phyloP scores from a whole-genome alignment of 306 rosid species.

The Begonia peltatifolia region DNA sequence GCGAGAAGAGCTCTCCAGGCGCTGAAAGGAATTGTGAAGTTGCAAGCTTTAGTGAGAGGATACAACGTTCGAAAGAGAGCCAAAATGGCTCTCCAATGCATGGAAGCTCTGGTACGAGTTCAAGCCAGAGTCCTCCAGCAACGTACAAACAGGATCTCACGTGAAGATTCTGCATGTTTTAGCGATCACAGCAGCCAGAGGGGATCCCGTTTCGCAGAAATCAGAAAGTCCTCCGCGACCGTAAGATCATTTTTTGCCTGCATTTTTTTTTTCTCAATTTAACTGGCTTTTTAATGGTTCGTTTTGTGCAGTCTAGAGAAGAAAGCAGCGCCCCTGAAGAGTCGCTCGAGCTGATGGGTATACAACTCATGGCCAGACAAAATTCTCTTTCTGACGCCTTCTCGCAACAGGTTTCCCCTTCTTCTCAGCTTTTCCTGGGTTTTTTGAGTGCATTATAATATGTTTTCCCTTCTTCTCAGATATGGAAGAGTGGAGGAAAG shows the following conservation, averaged over 20 bases:
- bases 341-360: constrained; percentile 7
- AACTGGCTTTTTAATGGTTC: neutral
- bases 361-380: constrained; percentile 23
- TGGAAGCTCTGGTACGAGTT: constrained; percentile 41
- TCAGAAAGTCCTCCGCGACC: no score
- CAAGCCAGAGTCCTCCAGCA: constrained; percentile 28
- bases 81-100: constrained; percentile 34
- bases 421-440: neutral
- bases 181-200: constrained; percentile 14
- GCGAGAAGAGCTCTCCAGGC: constrained; percentile 50
- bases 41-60: constrained; percentile 51
- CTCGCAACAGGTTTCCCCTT: constrained; percentile 24
- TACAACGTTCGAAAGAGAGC: constrained; percentile 37
- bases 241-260: neutral
- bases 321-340: constrained; percentile 17
- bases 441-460: no score
- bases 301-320: constrained; percentile 25
- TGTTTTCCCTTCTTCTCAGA: neutral
- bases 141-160: constrained; percentile 22
- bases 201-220: constrained; percentile 20
- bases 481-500: constrained; percentile 17
- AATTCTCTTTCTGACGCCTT: constrained; percentile 32
- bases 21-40: constrained; percentile 38
- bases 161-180: constrained; percentile 13
- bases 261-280: neutral